Percentiles rank a stretch among this genome's conserved stretches.
Evolutionary conservation across 495 filamentous ascomycete species (phyloP).

Genomic region (Podospora australis): DNA sequence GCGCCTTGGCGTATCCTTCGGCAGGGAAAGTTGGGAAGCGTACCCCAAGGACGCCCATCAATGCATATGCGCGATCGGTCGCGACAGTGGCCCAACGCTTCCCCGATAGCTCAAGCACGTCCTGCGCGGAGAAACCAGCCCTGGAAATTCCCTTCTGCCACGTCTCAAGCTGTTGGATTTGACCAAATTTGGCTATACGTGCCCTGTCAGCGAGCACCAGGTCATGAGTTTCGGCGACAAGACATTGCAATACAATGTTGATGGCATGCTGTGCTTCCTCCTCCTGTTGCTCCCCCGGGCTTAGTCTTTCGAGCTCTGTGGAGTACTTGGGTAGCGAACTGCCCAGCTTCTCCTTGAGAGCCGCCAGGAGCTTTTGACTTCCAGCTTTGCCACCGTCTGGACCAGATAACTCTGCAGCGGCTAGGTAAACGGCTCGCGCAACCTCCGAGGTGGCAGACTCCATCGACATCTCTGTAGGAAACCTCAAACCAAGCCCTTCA

Average conservation of each 20-base stretch:
- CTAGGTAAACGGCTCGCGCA: slow-evolving; percentile 24
- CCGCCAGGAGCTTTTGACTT: neutral
- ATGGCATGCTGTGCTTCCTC: slow-evolving; percentile 22
- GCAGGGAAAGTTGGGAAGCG: slow-evolving; percentile 32
- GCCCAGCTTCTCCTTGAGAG: neutral
- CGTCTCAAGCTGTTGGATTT: slow-evolving; percentile 20
- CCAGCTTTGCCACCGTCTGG: neutral
- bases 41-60: slow-evolving; percentile 36
- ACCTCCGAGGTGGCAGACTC: slow-evolving; percentile 29
- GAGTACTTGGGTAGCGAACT: neutral
- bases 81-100: slow-evolving; percentile 25
- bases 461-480: slow-evolving; percentile 24
- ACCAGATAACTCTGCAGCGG: slow-evolving; percentile 15
- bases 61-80: slow-evolving; percentile 29
- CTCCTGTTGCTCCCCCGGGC: neutral
- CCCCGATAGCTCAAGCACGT: slow-evolving; percentile 26
- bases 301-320: neutral
- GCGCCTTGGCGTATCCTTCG: slow-evolving; percentile 32
- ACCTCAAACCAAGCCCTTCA: slow-evolving; percentile 21
- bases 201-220: slow-evolving; percentile 26
- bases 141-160: slow-evolving; percentile 25
- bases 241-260: slow-evolving; percentile 23
- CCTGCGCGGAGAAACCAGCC: slow-evolving; percentile 26
- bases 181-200: slow-evolving; percentile 29
- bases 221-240: slow-evolving; percentile 22